Evolutionary conservation across 805 yeast genomes (phyloP).

Genomic region (Candida endomychidarum): DNA sequence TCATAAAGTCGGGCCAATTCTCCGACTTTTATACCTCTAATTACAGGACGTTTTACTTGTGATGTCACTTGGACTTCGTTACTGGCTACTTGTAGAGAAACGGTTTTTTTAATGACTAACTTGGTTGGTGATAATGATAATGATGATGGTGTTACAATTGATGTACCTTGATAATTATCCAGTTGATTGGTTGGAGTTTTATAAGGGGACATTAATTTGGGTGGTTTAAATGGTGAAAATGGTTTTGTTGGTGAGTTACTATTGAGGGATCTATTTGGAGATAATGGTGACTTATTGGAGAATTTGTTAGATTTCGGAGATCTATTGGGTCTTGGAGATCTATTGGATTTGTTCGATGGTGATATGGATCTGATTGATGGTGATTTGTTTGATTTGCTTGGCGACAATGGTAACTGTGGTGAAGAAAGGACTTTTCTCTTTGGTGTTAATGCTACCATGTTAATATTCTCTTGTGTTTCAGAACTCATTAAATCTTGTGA

Average conservation of each 20-base stretch:
- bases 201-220: background rate
- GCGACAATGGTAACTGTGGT: background rate
- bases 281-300: background rate
- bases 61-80: conserved; percentile 5
- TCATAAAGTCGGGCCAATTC: conserved; percentile 64
- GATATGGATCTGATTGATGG: too few relatives aligned
- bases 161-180: conserved; percentile 5
- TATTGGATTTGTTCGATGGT: too few relatives aligned
- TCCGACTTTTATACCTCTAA: conserved; percentile 58
- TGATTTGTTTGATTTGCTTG: background rate
- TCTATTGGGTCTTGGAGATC: too few relatives aligned
- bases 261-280: background rate
- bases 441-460: conserved; percentile 2
- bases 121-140: conserved; percentile 4
- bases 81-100: conserved; percentile 28
- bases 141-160: conserved; percentile 5
- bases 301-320: too few relatives aligned
- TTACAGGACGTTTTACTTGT: conserved; percentile 38
- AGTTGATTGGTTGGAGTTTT: background rate
- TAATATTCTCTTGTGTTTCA: conserved; percentile 9
- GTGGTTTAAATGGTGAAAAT: background rate
- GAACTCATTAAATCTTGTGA: conserved; percentile 1
- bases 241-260: background rate
- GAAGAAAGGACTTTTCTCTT: background rate
- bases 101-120: conserved; percentile 14